These are phyloP conservation scores for Rozella allomycis DNA, from an alignment of 371 early-diverging fungal species.

Conservation along the genomic window DNA sequence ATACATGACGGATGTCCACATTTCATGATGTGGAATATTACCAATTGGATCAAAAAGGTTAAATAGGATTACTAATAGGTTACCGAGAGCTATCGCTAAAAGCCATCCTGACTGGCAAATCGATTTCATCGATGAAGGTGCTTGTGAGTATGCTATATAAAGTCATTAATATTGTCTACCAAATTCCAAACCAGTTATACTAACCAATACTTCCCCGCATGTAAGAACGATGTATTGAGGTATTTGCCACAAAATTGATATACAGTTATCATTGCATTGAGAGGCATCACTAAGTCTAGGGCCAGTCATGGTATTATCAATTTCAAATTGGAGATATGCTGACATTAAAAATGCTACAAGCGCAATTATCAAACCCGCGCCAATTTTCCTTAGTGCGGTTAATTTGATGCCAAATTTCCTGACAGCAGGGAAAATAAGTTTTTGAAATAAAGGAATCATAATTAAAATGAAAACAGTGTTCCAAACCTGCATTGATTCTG, in stretches of 20 bases:
- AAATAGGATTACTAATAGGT: slow-evolving; percentile 17
- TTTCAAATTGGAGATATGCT: slow-evolving; percentile 12
- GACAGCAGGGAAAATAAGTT: slow-evolving; percentile 20
- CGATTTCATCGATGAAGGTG: slow-evolving; percentile 8
- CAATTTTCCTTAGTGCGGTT: slow-evolving; percentile 21
- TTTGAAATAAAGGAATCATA: slow-evolving; percentile 32
- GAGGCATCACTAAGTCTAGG: slow-evolving; percentile 3
- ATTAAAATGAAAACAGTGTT: slow-evolving; percentile 28
- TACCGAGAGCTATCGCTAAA: slow-evolving; percentile 17
- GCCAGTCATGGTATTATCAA: slow-evolving; percentile 5
- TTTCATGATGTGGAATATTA: too few relatives aligned
- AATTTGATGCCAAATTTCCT: slow-evolving; percentile 9
- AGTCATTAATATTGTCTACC: too few relatives aligned
- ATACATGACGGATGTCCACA: too few relatives aligned
- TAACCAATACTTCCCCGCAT: slow-evolving; percentile 35
- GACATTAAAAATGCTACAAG: slow-evolving; percentile 14
- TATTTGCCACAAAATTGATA: slow-evolving; percentile 22
- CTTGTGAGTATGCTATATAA: slow-evolving; percentile 23
- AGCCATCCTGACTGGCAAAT: slow-evolving; percentile 13
- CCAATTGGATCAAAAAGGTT: too few relatives aligned
- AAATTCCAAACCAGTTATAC: slow-evolving; percentile 40
- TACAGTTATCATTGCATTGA: slow-evolving; percentile 5
- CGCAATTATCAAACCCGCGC: slow-evolving; percentile 16
- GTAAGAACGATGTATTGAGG: slow-evolving; percentile 40
- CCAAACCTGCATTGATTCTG: slow-evolving; percentile 15